Conservation (phyloP, 495 filamentous ascomycete species). For the Daldinia decipiens region DNA sequence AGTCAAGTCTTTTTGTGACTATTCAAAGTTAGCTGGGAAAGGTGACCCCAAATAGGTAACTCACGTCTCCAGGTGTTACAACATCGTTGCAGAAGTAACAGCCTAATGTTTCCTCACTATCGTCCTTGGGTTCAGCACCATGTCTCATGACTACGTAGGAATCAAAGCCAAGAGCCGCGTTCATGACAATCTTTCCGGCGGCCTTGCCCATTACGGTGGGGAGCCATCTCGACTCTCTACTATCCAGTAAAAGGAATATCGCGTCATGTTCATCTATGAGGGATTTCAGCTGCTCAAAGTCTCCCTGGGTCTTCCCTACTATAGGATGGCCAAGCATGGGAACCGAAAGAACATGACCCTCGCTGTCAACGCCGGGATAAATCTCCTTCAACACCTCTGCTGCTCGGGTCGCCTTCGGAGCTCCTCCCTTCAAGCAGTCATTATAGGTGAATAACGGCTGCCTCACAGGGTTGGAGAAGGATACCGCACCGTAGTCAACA, state of each 20-base stretch:
- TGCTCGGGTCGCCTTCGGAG: slow-evolving; percentile 82
- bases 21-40: slow-evolving; percentile 54
- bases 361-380: slow-evolving; percentile 86
- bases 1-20: slow-evolving; percentile 93
- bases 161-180: slow-evolving; percentile 95
- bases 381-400: slow-evolving; percentile 85
- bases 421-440: slow-evolving; percentile 88
- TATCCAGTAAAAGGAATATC: slow-evolving; percentile 96
- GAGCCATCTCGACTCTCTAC: slow-evolving; percentile 91
- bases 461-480: slow-evolving; percentile 96
- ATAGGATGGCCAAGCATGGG: slow-evolving; percentile 96
- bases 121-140: slow-evolving; percentile 67
- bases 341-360: slow-evolving; percentile 81
- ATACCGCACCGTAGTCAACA: slow-evolving; percentile 92
- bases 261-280: slow-evolving; percentile 90
- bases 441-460: slow-evolving; percentile 91
- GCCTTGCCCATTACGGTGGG: slow-evolving; percentile 98
- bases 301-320: slow-evolving; percentile 71
- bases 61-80: slow-evolving; percentile 91
- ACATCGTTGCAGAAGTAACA: slow-evolving; percentile 99
- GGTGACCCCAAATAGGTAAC: slow-evolving; percentile 46
- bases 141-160: slow-evolving; percentile 97
- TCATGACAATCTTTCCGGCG: slow-evolving; percentile 92
- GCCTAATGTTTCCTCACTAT: slow-evolving; percentile 72
- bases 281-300: slow-evolving; percentile 77